Evolutionary conservation across 352 stramenopile species (phyloP), one percentile per base, ranked within the genome.

Genomic region (Pythium scleroteichum): DNA sequence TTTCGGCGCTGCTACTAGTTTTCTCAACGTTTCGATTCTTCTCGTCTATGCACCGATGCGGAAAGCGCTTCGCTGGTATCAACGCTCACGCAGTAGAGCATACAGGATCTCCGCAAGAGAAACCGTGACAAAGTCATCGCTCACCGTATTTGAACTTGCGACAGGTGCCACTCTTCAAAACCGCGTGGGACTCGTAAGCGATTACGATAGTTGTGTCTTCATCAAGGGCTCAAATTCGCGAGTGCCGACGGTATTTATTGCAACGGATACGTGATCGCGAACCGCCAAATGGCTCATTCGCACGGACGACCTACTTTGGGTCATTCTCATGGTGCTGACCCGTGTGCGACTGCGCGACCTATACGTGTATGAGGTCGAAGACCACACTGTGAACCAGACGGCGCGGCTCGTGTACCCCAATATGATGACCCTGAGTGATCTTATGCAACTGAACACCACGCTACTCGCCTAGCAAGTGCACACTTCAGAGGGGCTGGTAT

Each of bases 261-360:
- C 62, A 83, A 74, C 45, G 79, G 77, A 1, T 88, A 72, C 46
- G 71, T 88, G 9, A 72, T 86, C 47, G 75, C 69, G 14, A 79
- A 82, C 55, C 58, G n/a, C 68, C 47, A 82, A 79, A 51, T 83
- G 73, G 29, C 60, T 85, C n/a, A 66, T 87, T 17, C 56, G 50
- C 1, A 77, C 72, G 0, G 66, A 72, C 47, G 74, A 87, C 49
- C 59, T 79, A 22, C 59, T 66, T 51, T 64, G 66, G 4, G 62
- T 84, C 10, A 40, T 79, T 33, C 46, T 79, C 27, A 82, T 83
- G 66, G 82, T 82, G 66, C 51, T 82, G 27, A 61, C 66, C 13
- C 56, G 61, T 16, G 54, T 58, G 8, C 72, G 75, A 19, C 80
- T 72, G 54, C 65, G 42, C 16, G 80, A 75, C 38, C 71, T 84